phyloP scores from a whole-genome alignment of 2,329 filamentous ascomycete genomes.

The Penicillium expansum region DNA sequence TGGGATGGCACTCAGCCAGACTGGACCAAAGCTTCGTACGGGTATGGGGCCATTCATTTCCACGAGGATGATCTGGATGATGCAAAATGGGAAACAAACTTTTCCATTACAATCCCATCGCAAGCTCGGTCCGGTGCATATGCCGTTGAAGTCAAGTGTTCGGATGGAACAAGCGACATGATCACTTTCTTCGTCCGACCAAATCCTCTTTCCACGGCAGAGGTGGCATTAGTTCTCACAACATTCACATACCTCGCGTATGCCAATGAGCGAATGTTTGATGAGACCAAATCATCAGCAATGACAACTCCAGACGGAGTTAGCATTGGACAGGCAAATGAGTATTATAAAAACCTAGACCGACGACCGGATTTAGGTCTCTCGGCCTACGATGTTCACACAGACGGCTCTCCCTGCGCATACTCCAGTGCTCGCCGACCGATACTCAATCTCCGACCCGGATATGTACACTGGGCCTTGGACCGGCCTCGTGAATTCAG shows the following conservation, averaged over 20 bases:
- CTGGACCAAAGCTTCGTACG: slow-evolving; percentile 35
- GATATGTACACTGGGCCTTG: slow-evolving; percentile 38
- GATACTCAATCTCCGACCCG: slow-evolving; percentile 40
- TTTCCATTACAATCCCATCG: slow-evolving; percentile 19
- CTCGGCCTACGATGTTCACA: slow-evolving; percentile 40
- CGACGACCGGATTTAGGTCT: slow-evolving; percentile 38
- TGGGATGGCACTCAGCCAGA: slow-evolving; percentile 33
- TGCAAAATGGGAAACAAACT: slow-evolving; percentile 36
- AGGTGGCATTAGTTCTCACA: slow-evolving; percentile 33
- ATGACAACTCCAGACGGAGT: slow-evolving; percentile 23
- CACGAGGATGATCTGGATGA: slow-evolving; percentile 43
- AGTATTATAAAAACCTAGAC: slow-evolving; percentile 19
- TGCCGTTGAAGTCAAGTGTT: slow-evolving; percentile 19
- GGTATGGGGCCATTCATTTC: slow-evolving; percentile 41
- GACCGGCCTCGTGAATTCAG: slow-evolving; percentile 37
- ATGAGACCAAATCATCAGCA: slow-evolving; percentile 26
- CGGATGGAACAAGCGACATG: slow-evolving; percentile 24
- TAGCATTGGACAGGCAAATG: slow-evolving; percentile 1
- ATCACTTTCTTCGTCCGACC: slow-evolving; percentile 38
- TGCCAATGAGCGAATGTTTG: slow-evolving; percentile 41
- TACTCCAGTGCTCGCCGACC: slow-evolving; percentile 35
- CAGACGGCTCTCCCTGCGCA: slow-evolving; percentile 36
- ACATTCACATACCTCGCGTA: slow-evolving; percentile 43
- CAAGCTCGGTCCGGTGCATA: slow-evolving; percentile 29
- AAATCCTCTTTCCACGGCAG: slow-evolving; percentile 11